phyloP scores from a whole-genome alignment of 768 basidiomycete genomes.

The Termitomyces sp. region DNA sequence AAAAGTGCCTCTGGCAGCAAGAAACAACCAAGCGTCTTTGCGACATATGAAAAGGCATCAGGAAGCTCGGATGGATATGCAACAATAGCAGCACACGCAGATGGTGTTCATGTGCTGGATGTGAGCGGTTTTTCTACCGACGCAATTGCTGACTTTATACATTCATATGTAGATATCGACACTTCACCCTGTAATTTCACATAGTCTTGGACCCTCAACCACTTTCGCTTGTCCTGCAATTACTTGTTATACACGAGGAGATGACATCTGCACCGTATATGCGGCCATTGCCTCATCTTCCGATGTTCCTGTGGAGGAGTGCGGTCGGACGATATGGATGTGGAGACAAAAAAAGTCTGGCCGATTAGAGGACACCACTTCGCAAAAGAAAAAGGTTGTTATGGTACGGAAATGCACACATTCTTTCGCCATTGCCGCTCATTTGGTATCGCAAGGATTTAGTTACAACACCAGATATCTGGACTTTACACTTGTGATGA shows the following conservation, averaged over 20 bases:
- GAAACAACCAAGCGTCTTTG: constrained; percentile 25
- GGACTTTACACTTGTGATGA: constrained; percentile 20
- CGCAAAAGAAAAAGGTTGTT: constrained; percentile 31
- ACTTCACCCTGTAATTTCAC: constrained; percentile 61
- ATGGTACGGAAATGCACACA: constrained; percentile 3
- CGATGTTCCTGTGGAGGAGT: constrained; percentile 34
- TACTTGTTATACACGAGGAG: constrained; percentile 30
- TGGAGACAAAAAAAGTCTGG: constrained; percentile 54
- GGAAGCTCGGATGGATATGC: constrained; percentile 48
- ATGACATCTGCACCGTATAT: constrained; percentile 47
- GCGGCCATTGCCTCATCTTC: constrained; percentile 45
- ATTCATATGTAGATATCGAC: constrained; percentile 43
- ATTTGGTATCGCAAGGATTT: constrained; percentile 13
- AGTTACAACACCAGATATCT: constrained; percentile 41
- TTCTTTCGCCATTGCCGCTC: constrained; percentile 7
- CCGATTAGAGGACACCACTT: constrained; percentile 23
- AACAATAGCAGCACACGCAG: constrained; percentile 64
- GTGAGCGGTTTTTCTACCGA: constrained; percentile 33
- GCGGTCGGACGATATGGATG: constrained; percentile 51
- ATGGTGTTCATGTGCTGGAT: constrained; percentile 73
- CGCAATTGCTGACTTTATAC: not conserved
- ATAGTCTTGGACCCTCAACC: constrained; percentile 65
- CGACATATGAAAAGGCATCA: constrained; percentile 27
- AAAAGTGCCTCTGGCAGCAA: constrained; percentile 15
- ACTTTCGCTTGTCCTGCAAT: constrained; percentile 57